phyloP scores from a whole-genome alignment of 2,329 filamentous ascomycete genomes.

The Zopfia rhizophila region DNA sequence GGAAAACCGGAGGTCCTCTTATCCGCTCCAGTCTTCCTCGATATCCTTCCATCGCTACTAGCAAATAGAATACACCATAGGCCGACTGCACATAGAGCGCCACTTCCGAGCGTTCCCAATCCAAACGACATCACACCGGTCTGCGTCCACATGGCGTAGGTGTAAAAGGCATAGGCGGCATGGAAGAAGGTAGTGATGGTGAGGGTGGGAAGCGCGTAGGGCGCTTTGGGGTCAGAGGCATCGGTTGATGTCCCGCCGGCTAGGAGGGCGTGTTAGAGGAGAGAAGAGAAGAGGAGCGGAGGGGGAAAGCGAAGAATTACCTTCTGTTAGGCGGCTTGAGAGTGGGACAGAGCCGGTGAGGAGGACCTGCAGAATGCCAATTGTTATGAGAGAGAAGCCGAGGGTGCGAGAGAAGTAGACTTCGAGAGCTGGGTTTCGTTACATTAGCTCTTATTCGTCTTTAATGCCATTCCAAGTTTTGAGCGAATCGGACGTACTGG shows the following conservation, averaged over 20 bases:
- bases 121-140: constrained; percentile 67
- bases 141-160: constrained; percentile 73
- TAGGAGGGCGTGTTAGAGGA: constrained; percentile 5
- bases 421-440: constrained; percentile 65
- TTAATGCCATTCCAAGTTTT: too few species aligned
- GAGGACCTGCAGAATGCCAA: constrained; percentile 72
- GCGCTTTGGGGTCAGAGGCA: constrained; percentile 49
- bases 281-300: not conserved
- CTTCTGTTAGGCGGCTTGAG: constrained; percentile 57
- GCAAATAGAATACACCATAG: constrained; percentile 72
- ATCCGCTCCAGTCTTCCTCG: constrained; percentile 71
- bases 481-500: constrained; percentile 54
- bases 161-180: constrained; percentile 62
- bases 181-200: constrained; percentile 76
- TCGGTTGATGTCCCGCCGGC: constrained; percentile 47
- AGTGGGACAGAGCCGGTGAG: constrained; percentile 78
- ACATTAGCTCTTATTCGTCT: too few species aligned
- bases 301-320: constrained; percentile 19
- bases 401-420: constrained; percentile 78
- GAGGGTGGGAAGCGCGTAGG: constrained; percentile 70
- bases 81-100: constrained; percentile 68
- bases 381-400: constrained; percentile 72
- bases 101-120: constrained; percentile 68
- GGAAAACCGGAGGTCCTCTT: constrained; percentile 74
- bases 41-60: constrained; percentile 66